Conservation (phyloP, 2,329 filamentous ascomycete genomes). For the Boeremia exigua region DNA sequence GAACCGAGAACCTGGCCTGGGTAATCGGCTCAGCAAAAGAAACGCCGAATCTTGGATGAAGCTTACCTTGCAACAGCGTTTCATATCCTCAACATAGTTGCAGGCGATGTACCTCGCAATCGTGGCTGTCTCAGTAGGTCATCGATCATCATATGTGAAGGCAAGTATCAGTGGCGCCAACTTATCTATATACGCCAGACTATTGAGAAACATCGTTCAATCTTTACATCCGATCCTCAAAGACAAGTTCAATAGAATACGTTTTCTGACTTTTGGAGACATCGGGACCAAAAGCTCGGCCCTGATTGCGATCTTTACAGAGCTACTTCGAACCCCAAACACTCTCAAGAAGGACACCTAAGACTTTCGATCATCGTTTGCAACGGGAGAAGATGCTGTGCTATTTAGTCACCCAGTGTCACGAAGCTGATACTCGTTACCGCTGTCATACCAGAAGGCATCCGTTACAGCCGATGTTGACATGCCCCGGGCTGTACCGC, state of each 20-base stretch:
- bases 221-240: too few species aligned
- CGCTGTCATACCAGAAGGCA: constrained; percentile 46
- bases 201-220: too few species aligned
- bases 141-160: too few species aligned
- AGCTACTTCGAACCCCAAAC: constrained; percentile 37
- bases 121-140: not conserved
- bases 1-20: constrained; percentile 6
- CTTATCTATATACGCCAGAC: too few species aligned
- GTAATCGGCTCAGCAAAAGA: not conserved
- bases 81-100: not conserved
- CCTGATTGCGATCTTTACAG: constrained; percentile 43
- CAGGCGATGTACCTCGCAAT: not conserved
- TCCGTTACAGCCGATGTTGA: constrained; percentile 36
- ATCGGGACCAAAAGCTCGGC: constrained; percentile 52
- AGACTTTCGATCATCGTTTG: constrained; percentile 36
- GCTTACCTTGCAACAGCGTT: not conserved
- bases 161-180: too few species aligned
- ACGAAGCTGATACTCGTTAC: constrained; percentile 30
- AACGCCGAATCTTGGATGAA: not conserved
- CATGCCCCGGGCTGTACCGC: constrained; percentile 27
- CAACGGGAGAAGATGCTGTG: constrained; percentile 29
- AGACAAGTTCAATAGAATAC: constrained; percentile 45
- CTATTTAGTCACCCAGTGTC: too few species aligned
- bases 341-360: constrained; percentile 28
- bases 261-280: constrained; percentile 49